phyloP scores from a whole-genome alignment of 768 basidiomycete species.

The Termitomyces sp. region DNA sequence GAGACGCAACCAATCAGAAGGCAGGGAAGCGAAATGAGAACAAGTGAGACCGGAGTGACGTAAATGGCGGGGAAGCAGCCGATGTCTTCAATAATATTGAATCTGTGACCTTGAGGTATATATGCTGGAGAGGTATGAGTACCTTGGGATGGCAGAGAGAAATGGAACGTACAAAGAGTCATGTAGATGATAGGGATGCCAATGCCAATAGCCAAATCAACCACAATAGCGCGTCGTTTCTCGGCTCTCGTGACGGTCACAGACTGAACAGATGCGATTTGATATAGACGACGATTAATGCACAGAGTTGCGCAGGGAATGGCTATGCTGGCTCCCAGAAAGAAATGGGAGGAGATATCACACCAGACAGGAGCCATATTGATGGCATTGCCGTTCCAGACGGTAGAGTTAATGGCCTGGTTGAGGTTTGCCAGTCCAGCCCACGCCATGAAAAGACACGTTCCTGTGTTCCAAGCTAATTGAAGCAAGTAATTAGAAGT shows the following conservation, averaged over 20 bases:
- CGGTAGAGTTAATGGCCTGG: constrained; percentile 58
- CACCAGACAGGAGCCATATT: constrained; percentile 61
- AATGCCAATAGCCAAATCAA: constrained; percentile 48
- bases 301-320: constrained; percentile 51
- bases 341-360: constrained; percentile 48
- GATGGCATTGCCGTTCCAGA: constrained; percentile 61
- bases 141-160: neutral
- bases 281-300: constrained; percentile 62
- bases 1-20: constrained; percentile 34
- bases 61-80: constrained; percentile 39
- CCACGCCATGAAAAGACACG: constrained; percentile 72
- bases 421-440: constrained; percentile 51
- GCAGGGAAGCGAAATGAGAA: constrained; percentile 33
- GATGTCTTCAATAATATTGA: constrained; percentile 39
- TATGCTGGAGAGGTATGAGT: constrained; percentile 28
- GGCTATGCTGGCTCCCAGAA: constrained; percentile 39
- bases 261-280: constrained; percentile 46
- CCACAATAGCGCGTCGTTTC: constrained; percentile 44
- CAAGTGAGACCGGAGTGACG: constrained; percentile 29
- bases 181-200: constrained; percentile 44
- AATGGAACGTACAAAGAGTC: constrained; percentile 10
- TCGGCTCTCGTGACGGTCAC: constrained; percentile 43
- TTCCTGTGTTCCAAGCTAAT: constrained; percentile 32
- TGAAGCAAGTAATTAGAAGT: neutral
- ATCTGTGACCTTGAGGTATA: constrained; percentile 42